These are phyloP conservation scores for Silene conica DNA, from an alignment of 148 eudicot genomes.

Conservation along the genomic window DNA sequence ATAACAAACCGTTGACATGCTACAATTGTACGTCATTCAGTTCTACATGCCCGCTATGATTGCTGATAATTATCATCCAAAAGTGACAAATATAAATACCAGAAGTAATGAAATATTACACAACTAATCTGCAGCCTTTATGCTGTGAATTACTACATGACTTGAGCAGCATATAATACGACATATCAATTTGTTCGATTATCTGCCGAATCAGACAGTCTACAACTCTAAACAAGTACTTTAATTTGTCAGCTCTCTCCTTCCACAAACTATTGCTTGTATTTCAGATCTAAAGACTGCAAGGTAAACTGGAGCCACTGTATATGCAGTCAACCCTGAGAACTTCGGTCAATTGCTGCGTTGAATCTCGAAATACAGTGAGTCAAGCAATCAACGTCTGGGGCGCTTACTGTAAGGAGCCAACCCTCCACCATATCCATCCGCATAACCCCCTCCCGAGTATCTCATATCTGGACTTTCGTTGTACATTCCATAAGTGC, in stretches of 20 bases:
- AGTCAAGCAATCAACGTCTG: conserved; percentile 21
- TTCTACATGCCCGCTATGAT: too few relatives aligned
- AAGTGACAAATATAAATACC: not conserved
- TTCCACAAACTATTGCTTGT: not conserved
- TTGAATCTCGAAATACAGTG: not conserved
- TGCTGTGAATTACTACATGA: not conserved
- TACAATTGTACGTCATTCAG: too few relatives aligned
- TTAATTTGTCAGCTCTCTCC: not conserved
- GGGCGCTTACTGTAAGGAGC: conserved; percentile 48
- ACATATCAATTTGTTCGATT: not conserved
- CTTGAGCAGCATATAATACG: too few relatives aligned
- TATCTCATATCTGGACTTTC: conserved; percentile 61
- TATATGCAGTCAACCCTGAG: not conserved
- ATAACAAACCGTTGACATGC: too few relatives aligned
- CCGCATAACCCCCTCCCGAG: conserved; percentile 41
- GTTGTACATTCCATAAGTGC: conserved; percentile 49
- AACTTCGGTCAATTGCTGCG: not conserved
- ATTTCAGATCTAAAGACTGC: conserved; percentile 6
- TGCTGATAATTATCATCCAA: not conserved
- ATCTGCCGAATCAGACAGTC: not conserved
- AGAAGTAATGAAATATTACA: not conserved
- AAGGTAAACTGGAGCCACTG: not conserved
- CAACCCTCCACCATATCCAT: conserved; percentile 49
- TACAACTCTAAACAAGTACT: too few relatives aligned
- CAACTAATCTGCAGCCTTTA: not conserved